Evolutionary conservation across 495 filamentous ascomycete species (phyloP).

Genomic region (Aspergillus haitiensis): DNA sequence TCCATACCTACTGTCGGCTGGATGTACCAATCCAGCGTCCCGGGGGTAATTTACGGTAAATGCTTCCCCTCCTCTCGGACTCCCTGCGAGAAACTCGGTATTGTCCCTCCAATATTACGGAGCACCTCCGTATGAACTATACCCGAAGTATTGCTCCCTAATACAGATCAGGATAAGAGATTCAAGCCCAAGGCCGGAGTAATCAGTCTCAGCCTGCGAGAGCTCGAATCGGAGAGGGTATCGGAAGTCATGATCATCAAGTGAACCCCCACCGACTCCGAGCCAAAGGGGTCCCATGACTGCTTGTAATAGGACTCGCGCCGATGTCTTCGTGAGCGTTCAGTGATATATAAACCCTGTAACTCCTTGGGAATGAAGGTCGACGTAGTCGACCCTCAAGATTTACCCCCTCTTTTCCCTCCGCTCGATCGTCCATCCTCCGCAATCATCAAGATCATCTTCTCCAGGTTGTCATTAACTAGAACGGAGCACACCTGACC

Average conservation of each 20-base stretch:
- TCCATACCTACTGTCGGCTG: background rate
- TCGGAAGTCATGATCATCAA: background rate
- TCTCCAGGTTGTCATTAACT: slow-evolving; percentile 12
- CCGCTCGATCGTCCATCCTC: background rate
- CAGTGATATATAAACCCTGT: background rate
- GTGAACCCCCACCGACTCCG: background rate
- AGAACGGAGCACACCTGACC: slow-evolving; percentile 17
- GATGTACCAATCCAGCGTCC: background rate
- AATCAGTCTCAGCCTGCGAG: background rate
- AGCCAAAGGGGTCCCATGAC: background rate
- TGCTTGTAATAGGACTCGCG: background rate
- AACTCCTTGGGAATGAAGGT: background rate
- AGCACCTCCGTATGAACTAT: background rate
- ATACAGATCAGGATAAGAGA: background rate
- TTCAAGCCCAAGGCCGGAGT: background rate
- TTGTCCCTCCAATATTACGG: background rate
- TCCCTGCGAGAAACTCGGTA: slow-evolving; percentile 1
- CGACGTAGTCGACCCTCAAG: background rate
- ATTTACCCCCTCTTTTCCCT: slow-evolving; percentile 1
- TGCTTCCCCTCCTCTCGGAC: background rate
- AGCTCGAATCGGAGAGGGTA: background rate
- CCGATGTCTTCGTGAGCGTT: background rate
- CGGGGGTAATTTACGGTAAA: slow-evolving; percentile 2
- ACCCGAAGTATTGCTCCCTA: background rate
- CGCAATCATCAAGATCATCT: slow-evolving; percentile 8